Conservation (phyloP, 2,329 filamentous ascomycete genomes). For the Davidsoniella neocaledoniae region DNA sequence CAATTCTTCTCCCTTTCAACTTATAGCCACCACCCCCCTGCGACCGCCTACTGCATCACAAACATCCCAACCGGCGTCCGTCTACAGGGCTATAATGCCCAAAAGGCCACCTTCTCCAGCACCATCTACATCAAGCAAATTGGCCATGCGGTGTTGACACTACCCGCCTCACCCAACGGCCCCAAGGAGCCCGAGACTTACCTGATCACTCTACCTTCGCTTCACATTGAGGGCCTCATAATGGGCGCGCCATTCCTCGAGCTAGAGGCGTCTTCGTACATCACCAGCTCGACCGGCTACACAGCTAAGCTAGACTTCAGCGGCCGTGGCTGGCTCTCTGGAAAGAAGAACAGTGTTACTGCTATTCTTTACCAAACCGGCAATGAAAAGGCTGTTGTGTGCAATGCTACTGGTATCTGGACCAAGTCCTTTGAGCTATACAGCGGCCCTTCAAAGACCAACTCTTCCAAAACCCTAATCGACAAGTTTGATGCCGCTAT, state of each 20-base stretch:
- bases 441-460: slow-evolving; percentile 39
- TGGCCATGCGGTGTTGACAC: slow-evolving; percentile 68
- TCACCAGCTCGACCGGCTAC: slow-evolving; percentile 73
- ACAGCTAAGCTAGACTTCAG: slow-evolving; percentile 83
- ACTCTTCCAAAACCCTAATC: slow-evolving; percentile 31
- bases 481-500: slow-evolving; percentile 44
- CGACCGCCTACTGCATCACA: slow-evolving; percentile 83
- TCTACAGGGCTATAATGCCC: slow-evolving; percentile 81
- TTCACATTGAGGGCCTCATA: slow-evolving; percentile 89
- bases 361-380: slow-evolving; percentile 56
- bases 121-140: slow-evolving; percentile 94
- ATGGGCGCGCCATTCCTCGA: slow-evolving; percentile 79
- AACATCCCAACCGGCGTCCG: slow-evolving; percentile 70
- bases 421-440: slow-evolving; percentile 67
- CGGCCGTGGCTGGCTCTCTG: slow-evolving; percentile 85
- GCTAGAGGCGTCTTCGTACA: slow-evolving; percentile 69
- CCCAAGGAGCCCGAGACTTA: slow-evolving; percentile 45
- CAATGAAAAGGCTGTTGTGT: slow-evolving; percentile 56
- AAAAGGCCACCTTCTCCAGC: slow-evolving; percentile 85
- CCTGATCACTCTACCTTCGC: slow-evolving; percentile 75
- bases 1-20: not conserved
- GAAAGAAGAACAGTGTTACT: slow-evolving; percentile 84
- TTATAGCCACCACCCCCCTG: slow-evolving; percentile 70
- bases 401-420: slow-evolving; percentile 83
- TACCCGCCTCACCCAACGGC: slow-evolving; percentile 32